phyloP scores from a whole-genome alignment of 257 asterid species.

The Echium plantagineum region DNA sequence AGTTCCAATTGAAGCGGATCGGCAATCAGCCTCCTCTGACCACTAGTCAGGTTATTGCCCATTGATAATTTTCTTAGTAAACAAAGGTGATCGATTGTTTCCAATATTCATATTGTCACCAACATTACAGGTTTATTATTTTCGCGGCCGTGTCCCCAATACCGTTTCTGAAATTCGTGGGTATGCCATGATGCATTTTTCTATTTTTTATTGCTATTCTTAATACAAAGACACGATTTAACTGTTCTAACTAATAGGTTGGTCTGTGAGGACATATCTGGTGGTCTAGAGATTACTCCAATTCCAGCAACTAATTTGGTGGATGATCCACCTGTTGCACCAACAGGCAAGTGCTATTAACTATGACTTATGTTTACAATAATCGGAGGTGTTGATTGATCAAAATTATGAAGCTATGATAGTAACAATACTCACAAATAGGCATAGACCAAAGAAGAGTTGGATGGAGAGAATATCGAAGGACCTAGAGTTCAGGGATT shows the following conservation, averaged over 20 bases:
- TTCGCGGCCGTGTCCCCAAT: slow-evolving; percentile 54
- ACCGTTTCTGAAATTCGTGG: slow-evolving; percentile 64
- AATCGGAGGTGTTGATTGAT: not conserved
- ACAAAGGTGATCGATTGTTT: not conserved
- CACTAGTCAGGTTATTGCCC: slow-evolving; percentile 49
- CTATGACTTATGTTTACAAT: not conserved
- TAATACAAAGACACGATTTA: slow-evolving; percentile 6
- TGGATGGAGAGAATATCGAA: too few relatives aligned
- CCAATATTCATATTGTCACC: slow-evolving; percentile 3
- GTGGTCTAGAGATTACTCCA: slow-evolving; percentile 61
- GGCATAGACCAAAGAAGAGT: too few relatives aligned
- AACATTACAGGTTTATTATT: slow-evolving; percentile 47
- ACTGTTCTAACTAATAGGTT: slow-evolving; percentile 29
- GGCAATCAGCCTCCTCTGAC: slow-evolving; percentile 78
- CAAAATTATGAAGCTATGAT: not conserved
- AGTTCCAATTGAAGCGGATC: slow-evolving; percentile 53
- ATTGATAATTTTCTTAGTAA: not conserved
- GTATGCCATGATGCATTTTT: slow-evolving; percentile 19
- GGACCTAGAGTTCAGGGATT: too few relatives aligned
- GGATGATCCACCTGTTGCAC: slow-evolving; percentile 59
- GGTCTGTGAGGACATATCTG: slow-evolving; percentile 60
- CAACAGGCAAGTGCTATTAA: slow-evolving; percentile 35
- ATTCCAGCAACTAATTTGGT: slow-evolving; percentile 90
- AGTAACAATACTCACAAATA: too few relatives aligned
- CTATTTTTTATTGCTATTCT: not conserved